Evolutionary conservation across 441 rosid genomes (phyloP).

Genomic region (Syzygium malaccense): DNA sequence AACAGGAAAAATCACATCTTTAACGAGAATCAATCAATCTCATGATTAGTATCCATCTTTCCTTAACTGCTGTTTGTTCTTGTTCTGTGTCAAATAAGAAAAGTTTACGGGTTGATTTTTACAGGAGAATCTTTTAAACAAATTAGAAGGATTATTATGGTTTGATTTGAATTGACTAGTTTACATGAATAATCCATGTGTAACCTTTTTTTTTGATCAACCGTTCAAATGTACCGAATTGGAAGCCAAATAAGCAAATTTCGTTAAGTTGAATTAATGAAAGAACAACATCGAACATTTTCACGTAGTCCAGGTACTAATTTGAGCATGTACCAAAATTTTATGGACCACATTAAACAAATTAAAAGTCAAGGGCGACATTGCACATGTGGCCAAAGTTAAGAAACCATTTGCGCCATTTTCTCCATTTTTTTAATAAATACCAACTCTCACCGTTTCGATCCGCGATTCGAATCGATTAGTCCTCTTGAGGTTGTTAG

Average conservation of each 20-base stretch:
- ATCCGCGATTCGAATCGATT: background rate
- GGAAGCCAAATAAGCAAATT: background rate
- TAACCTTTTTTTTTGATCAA: background rate
- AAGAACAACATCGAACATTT: background rate
- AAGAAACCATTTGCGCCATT: background rate
- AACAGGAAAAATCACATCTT: background rate
- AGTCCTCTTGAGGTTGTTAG: background rate
- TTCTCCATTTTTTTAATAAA: background rate
- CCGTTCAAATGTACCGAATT: fast-evolving
- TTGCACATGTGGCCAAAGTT: fast-evolving
- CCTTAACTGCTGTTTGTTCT: background rate
- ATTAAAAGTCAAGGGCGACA: background rate
- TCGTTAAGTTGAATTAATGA: background rate
- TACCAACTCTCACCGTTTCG: background rate
- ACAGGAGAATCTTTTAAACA: background rate
- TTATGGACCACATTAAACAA: fast-evolving
- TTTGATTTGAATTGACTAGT: background rate
- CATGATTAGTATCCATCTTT: background rate
- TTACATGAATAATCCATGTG: background rate
- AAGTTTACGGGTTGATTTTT: background rate
- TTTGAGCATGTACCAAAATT: background rate
- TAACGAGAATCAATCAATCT: background rate
- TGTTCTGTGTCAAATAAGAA: background rate
- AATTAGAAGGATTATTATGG: background rate
- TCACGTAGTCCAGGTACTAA: background rate